Conservation (phyloP, 306 rosid genomes). For the Fragaria nilgerrensis region DNA sequence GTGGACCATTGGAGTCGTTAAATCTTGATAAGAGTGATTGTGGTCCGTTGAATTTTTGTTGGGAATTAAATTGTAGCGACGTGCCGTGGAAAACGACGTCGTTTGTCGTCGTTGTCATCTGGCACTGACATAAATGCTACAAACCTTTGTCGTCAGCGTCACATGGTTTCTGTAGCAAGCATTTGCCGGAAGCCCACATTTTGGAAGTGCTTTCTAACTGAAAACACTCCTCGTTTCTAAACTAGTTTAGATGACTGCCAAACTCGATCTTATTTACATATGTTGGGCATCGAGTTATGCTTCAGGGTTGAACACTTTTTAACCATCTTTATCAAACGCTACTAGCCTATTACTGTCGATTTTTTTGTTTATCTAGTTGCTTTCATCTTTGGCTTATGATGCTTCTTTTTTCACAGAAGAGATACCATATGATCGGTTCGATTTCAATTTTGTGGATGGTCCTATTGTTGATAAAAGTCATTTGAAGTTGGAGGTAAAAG, state of each 20-base stretch:
- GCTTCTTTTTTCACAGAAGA: slow-evolving; percentile 41
- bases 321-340: too few species aligned
- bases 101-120: background rate
- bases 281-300: background rate
- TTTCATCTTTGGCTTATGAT: background rate
- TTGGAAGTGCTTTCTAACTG: background rate
- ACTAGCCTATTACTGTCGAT: too few species aligned
- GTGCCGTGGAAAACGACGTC: slow-evolving; percentile 1
- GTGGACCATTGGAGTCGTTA: background rate
- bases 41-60: background rate
- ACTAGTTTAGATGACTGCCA: too few species aligned
- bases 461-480: slow-evolving; percentile 32
- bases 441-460: slow-evolving; percentile 25
- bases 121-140: background rate
- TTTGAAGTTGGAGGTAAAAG: slow-evolving; percentile 22
- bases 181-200: background rate
- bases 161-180: background rate
- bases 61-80: background rate
- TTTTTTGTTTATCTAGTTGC: background rate
- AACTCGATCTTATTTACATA: too few species aligned
- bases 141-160: background rate
- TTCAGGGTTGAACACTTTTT: background rate
- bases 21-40: background rate
- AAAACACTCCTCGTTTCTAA: too few species aligned
- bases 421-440: slow-evolving; percentile 24